A percentile compares a stretch with the other conserved stretches of the same genome.
Evolutionary conservation across 78 protist genomes (phyloP).

Genomic region (Dictyostelium brefeldianum): DNA sequence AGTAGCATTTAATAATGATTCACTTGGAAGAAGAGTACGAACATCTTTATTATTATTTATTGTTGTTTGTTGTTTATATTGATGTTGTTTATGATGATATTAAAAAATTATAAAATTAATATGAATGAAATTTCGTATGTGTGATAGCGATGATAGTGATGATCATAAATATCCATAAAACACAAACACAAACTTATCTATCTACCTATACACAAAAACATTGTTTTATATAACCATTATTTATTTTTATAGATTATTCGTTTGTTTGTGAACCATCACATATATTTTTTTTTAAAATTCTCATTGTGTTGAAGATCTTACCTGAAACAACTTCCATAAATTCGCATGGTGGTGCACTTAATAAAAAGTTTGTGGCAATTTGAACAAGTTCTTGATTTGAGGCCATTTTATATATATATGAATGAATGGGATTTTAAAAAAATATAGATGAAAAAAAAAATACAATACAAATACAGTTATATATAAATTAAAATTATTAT

Average conservation of each 20-base stretch:
- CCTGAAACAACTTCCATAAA: constrained; percentile 88
- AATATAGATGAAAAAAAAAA: background rate
- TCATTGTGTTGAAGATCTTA: too few species aligned
- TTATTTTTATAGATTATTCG: too few species aligned
- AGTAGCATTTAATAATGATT: constrained; percentile 76
- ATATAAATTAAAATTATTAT: background rate
- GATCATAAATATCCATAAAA: too few species aligned
- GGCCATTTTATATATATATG: constrained; percentile 51
- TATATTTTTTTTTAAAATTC: too few species aligned
- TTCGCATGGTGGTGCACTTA: constrained; percentile 90
- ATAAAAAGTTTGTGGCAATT: constrained; percentile 82
- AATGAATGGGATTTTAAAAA: background rate
- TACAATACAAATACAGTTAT: background rate
- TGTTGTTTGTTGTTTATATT: background rate
- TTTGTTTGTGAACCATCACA: too few species aligned
- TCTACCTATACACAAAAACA: too few species aligned
- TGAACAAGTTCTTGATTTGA: constrained; percentile 79
- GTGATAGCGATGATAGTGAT: too few species aligned
- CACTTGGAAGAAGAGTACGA: constrained; percentile 78
- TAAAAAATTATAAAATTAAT: background rate
- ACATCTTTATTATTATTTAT: constrained; percentile 49
- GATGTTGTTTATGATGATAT: background rate
- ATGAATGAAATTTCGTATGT: background rate
- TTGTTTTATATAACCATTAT: too few species aligned
- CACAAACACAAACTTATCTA: too few species aligned